Percentiles rank a stretch among this genome's conserved stretches.
Evolutionary conservation across 495 filamentous ascomycete species (phyloP).

Genomic region (Penicillium maclennaniae): DNA sequence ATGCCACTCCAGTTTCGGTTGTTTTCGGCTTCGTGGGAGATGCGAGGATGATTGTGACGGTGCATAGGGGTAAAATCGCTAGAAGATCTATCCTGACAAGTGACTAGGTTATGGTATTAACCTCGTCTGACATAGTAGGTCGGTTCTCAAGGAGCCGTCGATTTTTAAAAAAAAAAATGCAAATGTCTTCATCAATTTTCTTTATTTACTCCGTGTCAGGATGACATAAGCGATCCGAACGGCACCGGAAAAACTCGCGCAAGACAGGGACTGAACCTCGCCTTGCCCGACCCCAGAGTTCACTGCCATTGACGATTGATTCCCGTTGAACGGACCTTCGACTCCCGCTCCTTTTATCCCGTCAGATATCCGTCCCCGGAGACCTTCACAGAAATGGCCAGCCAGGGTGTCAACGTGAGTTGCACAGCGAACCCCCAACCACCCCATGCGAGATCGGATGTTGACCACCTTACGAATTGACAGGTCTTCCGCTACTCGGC

Average conservation of each 20-base stretch:
- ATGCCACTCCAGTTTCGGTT: neutral
- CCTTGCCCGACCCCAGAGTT: conserved; percentile 32
- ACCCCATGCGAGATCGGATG: conserved; percentile 18
- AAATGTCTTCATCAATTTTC: neutral
- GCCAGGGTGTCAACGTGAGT: conserved; percentile 52
- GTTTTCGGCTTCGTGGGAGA: neutral
- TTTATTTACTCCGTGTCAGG: conserved; percentile 27
- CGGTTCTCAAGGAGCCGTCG: neutral
- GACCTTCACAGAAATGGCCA: conserved; percentile 40
- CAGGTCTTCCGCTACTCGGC: conserved; percentile 95
- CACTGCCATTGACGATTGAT: conserved; percentile 44
- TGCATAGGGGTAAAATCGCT: neutral
- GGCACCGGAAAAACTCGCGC: conserved; percentile 53
- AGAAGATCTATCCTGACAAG: too few relatives aligned
- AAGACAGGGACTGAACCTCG: conserved; percentile 43
- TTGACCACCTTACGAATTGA: conserved; percentile 21
- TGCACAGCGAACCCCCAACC: conserved; percentile 15
- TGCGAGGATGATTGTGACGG: neutral
- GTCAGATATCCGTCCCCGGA: conserved; percentile 21
- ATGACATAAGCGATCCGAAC: conserved; percentile 47
- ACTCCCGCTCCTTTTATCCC: conserved; percentile 23
- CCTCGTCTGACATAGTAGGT: neutral
- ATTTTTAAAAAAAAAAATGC: neutral
- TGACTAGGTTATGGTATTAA: too few relatives aligned
- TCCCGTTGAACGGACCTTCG: conserved; percentile 34